Base-by-base conservation (phyloP, 2,329 filamentous ascomycete species). In the Dactylonectria estremocensis region DNA sequence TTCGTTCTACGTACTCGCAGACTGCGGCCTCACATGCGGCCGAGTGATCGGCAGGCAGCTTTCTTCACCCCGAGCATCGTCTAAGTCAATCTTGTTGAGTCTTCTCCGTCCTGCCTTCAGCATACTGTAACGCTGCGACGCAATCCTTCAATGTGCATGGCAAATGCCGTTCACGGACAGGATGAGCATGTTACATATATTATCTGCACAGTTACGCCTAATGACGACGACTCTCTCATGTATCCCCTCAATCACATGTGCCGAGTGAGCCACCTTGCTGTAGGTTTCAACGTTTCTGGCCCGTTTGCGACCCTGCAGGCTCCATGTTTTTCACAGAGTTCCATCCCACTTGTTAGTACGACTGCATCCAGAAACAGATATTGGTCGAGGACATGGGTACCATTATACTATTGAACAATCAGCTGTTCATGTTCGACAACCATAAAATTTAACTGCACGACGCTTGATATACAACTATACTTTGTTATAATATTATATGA, bases 231-330 rank as follows among this genome's bases (percentile, higher is more conserved):
- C 61, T 35, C 14, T 43, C 40, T 33, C 50, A 35, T 33, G 22
- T 45, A 16, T 46, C 46, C 46, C 54, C 61, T 58, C 46, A 45
- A 58, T 56, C 54, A 58, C 61, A 43, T 53, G 59, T 62, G 37
- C 43, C 18, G 49, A 52, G 20, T 55, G 33, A 35, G 37, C 16
- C 45, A 20, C 35, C 5, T 28, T 24, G 40, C 37, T 48, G 7
- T 55, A 55, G 31, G 3, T 43, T 14, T 16, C 16, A n/a, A n/a
- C 14, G 16, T n/a, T 43, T 43, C 40, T 6, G 16, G 40, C 14
- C 14, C 16, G 14, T 14, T 43, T 43, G 40, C 5, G 16, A 43
- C n/a, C 16, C 14, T 18, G 5, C 13, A 6, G 35, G 35, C n/a
- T 8, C 16, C n/a, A 18, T 3, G 40, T 16, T 43, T n/a, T n/a